Conservation (phyloP, 1,284 basidiomycete genomes). For the Leccinum solheimii region DNA sequence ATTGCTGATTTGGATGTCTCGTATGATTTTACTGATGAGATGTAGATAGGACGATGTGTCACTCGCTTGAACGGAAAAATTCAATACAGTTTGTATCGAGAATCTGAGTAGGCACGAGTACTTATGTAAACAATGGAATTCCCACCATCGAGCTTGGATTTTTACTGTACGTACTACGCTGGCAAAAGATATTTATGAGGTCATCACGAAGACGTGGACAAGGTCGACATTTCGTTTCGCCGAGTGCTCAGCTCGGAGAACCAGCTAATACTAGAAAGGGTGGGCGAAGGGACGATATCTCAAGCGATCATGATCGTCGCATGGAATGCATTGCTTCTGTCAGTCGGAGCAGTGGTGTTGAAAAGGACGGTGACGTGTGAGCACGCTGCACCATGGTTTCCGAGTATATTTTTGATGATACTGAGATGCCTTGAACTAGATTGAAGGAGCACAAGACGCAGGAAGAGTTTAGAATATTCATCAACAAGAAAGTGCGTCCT, state of each 20-base stretch:
- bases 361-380: conserved; percentile 70
- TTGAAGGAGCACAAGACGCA: conserved; percentile 58
- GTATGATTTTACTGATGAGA: conserved; percentile 1
- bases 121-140: background rate
- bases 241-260: background rate
- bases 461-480: conserved; percentile 62
- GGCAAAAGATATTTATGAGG: conserved; percentile 17
- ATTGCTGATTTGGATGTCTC: background rate
- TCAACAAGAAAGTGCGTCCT: conserved; percentile 57
- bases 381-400: conserved; percentile 26
- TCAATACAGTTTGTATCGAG: too few species aligned
- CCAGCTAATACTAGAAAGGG: background rate
- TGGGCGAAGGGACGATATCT: conserved; percentile 5
- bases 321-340: conserved; percentile 69
- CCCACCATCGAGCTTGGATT: background rate
- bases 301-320: conserved; percentile 17
- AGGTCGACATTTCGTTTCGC: conserved; percentile 6
- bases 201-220: conserved; percentile 13
- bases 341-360: conserved; percentile 70
- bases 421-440: conserved; percentile 41
- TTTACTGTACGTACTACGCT: background rate
- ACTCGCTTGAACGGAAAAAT: background rate
- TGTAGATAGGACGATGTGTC: background rate
- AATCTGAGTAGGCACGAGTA: background rate
- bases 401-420: conserved; percentile 27